These are phyloP conservation scores for Rhynchosporium agropyri DNA, from an alignment of 2,329 filamentous ascomycete genomes.

Conservation along the genomic window DNA sequence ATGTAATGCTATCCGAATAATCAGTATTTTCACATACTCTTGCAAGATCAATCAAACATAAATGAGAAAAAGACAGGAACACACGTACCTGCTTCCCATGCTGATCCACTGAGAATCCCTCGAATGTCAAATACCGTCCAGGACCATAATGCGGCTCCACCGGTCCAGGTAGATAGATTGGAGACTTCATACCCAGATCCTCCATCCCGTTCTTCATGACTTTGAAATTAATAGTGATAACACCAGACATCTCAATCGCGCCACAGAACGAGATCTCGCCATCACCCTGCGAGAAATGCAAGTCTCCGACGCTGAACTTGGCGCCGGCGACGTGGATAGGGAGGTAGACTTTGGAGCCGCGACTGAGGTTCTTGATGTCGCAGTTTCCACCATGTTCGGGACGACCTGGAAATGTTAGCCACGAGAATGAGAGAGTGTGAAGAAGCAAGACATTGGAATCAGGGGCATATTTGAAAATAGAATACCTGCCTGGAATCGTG, in stretches of 20 bases:
- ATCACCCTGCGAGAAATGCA: constrained; percentile 87
- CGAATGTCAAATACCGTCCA: constrained; percentile 79
- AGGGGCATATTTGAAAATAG: too few relatives aligned
- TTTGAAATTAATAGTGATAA: constrained; percentile 87
- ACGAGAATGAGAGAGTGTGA: background rate
- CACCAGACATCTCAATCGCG: constrained; percentile 91
- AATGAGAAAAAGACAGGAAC: background rate
- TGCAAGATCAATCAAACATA: background rate
- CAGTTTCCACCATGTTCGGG: constrained; percentile 72
- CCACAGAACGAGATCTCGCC: constrained; percentile 89
- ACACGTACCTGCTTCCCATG: constrained; percentile 69
- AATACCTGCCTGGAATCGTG: constrained; percentile 70
- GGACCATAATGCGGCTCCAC: constrained; percentile 88
- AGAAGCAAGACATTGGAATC: background rate
- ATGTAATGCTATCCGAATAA: constrained; percentile 62
- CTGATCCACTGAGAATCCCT: constrained; percentile 89
- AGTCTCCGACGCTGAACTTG: constrained; percentile 87
- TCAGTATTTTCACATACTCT: background rate
- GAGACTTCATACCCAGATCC: constrained; percentile 75
- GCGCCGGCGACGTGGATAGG: constrained; percentile 85
- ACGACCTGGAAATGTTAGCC: constrained; percentile 25
- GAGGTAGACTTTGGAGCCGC: constrained; percentile 81
- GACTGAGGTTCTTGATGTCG: constrained; percentile 84
- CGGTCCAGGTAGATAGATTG: constrained; percentile 83
- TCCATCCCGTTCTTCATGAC: constrained; percentile 81